A percentile compares a stretch with the other conserved stretches of the same genome.
phyloP scores from a whole-genome alignment of 208 protist genomes.

The Leishmania mexicana region DNA sequence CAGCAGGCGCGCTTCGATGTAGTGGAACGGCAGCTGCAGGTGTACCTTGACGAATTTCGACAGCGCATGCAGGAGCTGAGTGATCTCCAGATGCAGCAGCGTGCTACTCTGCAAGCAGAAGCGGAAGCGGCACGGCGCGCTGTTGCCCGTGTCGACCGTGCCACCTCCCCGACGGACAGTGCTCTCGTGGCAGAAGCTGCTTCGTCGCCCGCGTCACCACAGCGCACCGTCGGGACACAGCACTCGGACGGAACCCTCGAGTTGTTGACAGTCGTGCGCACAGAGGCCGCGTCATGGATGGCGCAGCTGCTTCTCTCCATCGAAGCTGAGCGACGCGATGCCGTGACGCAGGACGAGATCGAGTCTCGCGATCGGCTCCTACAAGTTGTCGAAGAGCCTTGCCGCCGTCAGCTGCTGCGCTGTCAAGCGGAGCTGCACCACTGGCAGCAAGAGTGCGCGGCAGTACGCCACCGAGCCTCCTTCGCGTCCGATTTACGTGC shows the following conservation, averaged over 20 bases:
- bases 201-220: not conserved
- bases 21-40: constrained; percentile 8
- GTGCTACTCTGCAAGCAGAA: not conserved
- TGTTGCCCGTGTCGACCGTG: constrained; percentile 2
- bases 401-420: constrained; percentile 5
- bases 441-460: not conserved
- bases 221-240: constrained; percentile 15
- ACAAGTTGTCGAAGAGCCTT: constrained; percentile 13
- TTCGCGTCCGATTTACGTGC: not conserved
- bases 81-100: not conserved
- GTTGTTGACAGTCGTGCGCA: constrained; percentile 5
- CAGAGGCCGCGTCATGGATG: constrained; percentile 17
- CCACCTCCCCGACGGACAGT: not conserved
- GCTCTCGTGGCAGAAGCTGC: not conserved
- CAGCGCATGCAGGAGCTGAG: constrained; percentile 7
- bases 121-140: not conserved
- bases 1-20: constrained; percentile 18
- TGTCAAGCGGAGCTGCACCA: constrained; percentile 9
- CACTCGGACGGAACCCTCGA: constrained; percentile 20
- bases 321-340: constrained; percentile 4
- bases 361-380: constrained; percentile 11
- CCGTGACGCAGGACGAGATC: constrained; percentile 5
- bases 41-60: constrained; percentile 10
- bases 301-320: not conserved
- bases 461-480: not conserved